Evolutionary conservation across 1,284 basidiomycete species (phyloP).

Genomic region (Boletus mariae): DNA sequence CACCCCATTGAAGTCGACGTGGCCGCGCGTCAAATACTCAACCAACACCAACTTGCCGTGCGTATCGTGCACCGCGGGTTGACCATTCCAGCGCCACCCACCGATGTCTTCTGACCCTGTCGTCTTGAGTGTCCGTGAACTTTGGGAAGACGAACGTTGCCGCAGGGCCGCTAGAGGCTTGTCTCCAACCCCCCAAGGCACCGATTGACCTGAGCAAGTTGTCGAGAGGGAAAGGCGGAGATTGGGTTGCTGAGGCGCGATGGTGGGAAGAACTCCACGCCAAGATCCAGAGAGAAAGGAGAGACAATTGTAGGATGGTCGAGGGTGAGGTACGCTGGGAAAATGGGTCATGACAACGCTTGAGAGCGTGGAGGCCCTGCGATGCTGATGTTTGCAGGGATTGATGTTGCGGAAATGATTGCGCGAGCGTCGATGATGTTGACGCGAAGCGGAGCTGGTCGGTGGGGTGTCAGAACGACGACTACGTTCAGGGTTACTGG

Average conservation of each 20-base stretch:
- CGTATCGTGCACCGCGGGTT: constrained; percentile 77
- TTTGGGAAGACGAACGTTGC: constrained; percentile 87
- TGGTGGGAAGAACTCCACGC: constrained; percentile 42
- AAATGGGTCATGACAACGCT: constrained; percentile 83
- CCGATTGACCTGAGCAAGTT: constrained; percentile 62
- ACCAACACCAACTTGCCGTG: constrained; percentile 24
- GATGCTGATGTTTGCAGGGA: constrained; percentile 41
- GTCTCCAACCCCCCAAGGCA: constrained; percentile 58
- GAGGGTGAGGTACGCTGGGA: constrained; percentile 40
- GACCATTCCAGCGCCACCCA: constrained; percentile 47
- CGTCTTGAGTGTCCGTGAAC: constrained; percentile 52
- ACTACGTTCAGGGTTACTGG: constrained; percentile 85
- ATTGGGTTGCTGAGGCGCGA: constrained; percentile 52
- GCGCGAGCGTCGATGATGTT: constrained; percentile 57
- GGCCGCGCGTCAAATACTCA: constrained; percentile 74
- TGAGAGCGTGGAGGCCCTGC: constrained; percentile 68
- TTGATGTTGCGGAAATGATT: constrained; percentile 65
- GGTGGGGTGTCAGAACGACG: constrained; percentile 75
- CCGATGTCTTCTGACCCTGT: constrained; percentile 63
- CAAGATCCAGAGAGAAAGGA: constrained; percentile 33
- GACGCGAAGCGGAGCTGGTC: constrained; percentile 44
- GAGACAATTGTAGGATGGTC: constrained; percentile 27
- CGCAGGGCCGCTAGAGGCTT: constrained; percentile 51
- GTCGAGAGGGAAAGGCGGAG: constrained; percentile 50
- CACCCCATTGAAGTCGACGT: constrained; percentile 84